These are phyloP conservation scores for Xylaria hypoxylon DNA, from an alignment of 2,329 filamentous ascomycete species.

Conservation along the genomic window DNA sequence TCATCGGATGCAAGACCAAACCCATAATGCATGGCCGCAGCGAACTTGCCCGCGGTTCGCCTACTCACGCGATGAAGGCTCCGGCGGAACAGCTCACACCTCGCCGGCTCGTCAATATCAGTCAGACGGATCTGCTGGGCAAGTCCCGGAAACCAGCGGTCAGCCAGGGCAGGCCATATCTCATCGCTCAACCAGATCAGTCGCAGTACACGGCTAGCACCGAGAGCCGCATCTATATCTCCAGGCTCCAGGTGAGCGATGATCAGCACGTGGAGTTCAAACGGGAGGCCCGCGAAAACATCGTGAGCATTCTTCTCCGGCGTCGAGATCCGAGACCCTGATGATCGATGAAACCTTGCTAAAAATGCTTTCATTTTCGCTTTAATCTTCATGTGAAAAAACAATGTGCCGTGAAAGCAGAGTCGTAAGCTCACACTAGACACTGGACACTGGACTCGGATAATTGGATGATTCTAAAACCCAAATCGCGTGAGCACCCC, in stretches of 20 bases:
- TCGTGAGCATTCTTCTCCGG: slow-evolving; percentile 32
- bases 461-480: slow-evolving; percentile 12
- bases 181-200: slow-evolving; percentile 48
- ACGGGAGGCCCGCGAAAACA: slow-evolving; percentile 47
- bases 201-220: slow-evolving; percentile 43
- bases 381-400: not conserved
- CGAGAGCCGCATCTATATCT: slow-evolving; percentile 43
- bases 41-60: slow-evolving; percentile 45
- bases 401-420: not conserved
- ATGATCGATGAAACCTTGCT: slow-evolving; percentile 34
- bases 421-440: slow-evolving; percentile 6
- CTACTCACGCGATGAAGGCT: slow-evolving; percentile 41
- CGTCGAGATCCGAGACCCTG: slow-evolving; percentile 17
- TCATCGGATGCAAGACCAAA: slow-evolving; percentile 44
- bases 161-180: slow-evolving; percentile 48
- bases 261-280: slow-evolving; percentile 48
- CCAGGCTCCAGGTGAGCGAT: slow-evolving; percentile 44
- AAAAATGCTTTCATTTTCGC: slow-evolving; percentile 33
- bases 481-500: slow-evolving; percentile 16
- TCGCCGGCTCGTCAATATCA: slow-evolving; percentile 26
- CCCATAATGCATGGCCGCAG: slow-evolving; percentile 46
- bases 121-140: slow-evolving; percentile 43
- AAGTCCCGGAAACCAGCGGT: slow-evolving; percentile 48
- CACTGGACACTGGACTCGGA: slow-evolving; percentile 5
- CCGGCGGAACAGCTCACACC: slow-evolving; percentile 43